Percentiles rank a stretch among this genome's conserved stretches.
Evolutionary conservation across 768 basidiomycete genomes (phyloP).

Genomic region (Mycena galopus): DNA sequence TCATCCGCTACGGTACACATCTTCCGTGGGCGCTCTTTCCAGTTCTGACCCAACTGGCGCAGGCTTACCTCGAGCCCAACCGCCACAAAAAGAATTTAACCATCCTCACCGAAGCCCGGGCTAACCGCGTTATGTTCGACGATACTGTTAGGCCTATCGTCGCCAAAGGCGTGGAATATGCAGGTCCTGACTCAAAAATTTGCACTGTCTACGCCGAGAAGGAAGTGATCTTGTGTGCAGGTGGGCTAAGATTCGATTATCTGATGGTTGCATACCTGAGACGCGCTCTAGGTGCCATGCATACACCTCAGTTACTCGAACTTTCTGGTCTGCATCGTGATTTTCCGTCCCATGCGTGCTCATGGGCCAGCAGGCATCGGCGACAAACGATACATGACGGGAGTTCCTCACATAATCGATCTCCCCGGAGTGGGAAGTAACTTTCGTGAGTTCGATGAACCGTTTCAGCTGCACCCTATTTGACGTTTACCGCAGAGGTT

Average conservation of each 20-base stretch:
- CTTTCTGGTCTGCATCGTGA: slow-evolving; percentile 5
- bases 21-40: background rate
- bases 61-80: slow-evolving; percentile 21
- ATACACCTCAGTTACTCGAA: slow-evolving; percentile 20
- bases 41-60: background rate
- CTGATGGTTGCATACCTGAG: no score
- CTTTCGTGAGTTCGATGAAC: background rate
- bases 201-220: slow-evolving; percentile 3
- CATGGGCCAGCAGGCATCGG: no score
- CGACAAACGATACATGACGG: background rate
- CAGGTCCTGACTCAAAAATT: background rate
- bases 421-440: slow-evolving; percentile 19
- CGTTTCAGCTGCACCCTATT: background rate
- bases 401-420: background rate
- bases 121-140: background rate
- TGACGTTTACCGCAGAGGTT: slow-evolving; percentile 12
- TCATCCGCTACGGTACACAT: slow-evolving; percentile 7
- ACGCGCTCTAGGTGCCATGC: background rate
- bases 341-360: no score
- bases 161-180: no score
- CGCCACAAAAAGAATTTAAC: background rate
- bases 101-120: slow-evolving; percentile 8
- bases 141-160: no score
- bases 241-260: background rate
- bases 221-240: slow-evolving; percentile 24